Percentiles rank a stretch among this genome's conserved stretches.
Conservation (phyloP, 1,284 basidiomycete genomes). For the Apiotrichum akiyoshidainum region DNA sequence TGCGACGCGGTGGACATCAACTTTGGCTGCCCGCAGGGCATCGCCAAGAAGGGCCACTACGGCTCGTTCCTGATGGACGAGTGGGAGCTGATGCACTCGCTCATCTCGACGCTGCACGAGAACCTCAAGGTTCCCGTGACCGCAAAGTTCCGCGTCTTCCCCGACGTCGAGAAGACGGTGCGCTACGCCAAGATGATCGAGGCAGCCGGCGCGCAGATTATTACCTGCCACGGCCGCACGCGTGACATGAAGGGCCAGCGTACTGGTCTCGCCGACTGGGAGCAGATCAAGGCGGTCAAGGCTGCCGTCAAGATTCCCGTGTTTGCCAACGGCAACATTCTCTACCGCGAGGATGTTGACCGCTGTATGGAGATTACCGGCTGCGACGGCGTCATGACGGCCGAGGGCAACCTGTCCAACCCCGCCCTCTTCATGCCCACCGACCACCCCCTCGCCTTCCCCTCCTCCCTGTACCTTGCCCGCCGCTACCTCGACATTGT, state of each 20-base stretch:
- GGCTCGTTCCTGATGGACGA: slow-evolving; percentile 92
- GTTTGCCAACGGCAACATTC: slow-evolving; percentile 95
- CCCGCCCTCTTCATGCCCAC: slow-evolving; percentile 67
- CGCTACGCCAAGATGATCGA: slow-evolving; percentile 94
- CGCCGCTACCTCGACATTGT: slow-evolving; percentile 85
- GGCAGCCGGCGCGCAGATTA: slow-evolving; percentile 87
- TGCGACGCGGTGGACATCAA: slow-evolving; percentile 95
- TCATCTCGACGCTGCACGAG: slow-evolving; percentile 78
- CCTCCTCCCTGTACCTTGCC: slow-evolving; percentile 65
- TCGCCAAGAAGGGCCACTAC: slow-evolving; percentile 81
- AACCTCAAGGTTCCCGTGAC: slow-evolving; percentile 87
- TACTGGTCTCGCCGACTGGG: slow-evolving; percentile 77
- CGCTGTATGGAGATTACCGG: slow-evolving; percentile 76
- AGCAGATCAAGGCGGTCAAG: slow-evolving; percentile 79
- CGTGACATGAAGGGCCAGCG: slow-evolving; percentile 85
- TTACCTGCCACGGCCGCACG: slow-evolving; percentile 88
- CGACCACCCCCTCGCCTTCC: slow-evolving; percentile 57
- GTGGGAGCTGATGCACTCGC: slow-evolving; percentile 76
- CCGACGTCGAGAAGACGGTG: slow-evolving; percentile 78
- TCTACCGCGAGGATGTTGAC: slow-evolving; percentile 74
- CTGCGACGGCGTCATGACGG: slow-evolving; percentile 89
- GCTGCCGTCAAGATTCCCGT: slow-evolving; percentile 85
- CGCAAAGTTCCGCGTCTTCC: slow-evolving; percentile 92
- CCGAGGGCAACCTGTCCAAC: slow-evolving; percentile 94
- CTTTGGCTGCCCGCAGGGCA: slow-evolving; percentile 94